Evolutionary conservation across 179 eudicot species (phyloP), one percentile per base, ranked within the genome.

Genomic region (Patellifolia procumbens): DNA sequence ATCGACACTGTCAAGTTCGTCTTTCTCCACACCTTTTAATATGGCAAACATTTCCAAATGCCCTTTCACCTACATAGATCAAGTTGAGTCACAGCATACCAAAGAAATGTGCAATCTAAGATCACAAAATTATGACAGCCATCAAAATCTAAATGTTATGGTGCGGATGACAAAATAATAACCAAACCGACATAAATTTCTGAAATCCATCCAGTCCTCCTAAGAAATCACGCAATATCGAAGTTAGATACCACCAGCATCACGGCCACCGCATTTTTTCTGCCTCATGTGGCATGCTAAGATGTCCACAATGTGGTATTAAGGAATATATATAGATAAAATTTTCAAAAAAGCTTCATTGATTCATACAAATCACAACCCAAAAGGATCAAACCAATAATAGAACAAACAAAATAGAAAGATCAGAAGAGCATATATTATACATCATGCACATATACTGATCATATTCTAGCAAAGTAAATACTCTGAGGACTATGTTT

Each of bases 21-120:
- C 91, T 83, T 88, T 92, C 76, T 86, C 74, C 60, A 93, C 98
- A 62, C 98, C 97, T 85, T 96, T 96, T 81, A 96, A 64, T 76
- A 83, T 70, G 74, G 93, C 98, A 91, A 91, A 96, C 63, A 96
- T 77, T 86, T 91, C 97, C 86, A 96, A 86, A 86, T 96, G 99
- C 86, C 94, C 99, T 86, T 89, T 96, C 82, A 95, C 99, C 99
- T 95, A 86, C 68, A 66, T 34, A 60, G 70, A 82, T 62, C 35
- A 71, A 70, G 20, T 74, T 68, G 60, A 51, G 51, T 78, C 72
- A 78, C 51, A 28, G 56, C 70, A 58, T 20, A 69, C 29, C 37
- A 52, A 59, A 58, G 37, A 45, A 31, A 58, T 35, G 55, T 60
- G 32, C 49, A 35, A 67, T 5, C 24, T 42, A n/a, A 39, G 24